phyloP scores from a whole-genome alignment of 441 rosid genomes.

The Bocquillonia castaneifolia region DNA sequence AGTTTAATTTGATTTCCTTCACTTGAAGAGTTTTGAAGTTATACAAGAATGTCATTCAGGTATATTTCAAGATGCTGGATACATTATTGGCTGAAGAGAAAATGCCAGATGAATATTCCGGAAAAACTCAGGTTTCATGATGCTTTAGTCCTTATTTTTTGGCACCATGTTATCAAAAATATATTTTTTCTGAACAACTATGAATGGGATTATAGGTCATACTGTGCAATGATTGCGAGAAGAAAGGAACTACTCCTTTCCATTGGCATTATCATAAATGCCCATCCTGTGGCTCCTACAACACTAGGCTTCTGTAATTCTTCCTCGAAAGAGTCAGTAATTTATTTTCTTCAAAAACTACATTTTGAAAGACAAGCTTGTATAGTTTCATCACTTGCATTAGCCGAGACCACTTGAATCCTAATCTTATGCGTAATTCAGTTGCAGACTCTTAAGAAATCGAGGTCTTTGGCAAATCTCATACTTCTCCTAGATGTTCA shows the following conservation, averaged over 20 bases:
- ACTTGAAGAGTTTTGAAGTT: constrained; percentile 8
- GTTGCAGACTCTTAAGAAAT: background rate
- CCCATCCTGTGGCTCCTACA: constrained; percentile 63
- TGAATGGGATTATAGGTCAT: constrained; percentile 41
- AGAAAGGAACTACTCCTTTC: constrained; percentile 59
- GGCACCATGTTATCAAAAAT: background rate
- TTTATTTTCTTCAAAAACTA: constrained; percentile 10
- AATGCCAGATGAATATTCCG: constrained; percentile 62
- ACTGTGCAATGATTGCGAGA: constrained; percentile 83
- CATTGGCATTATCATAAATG: constrained; percentile 89
- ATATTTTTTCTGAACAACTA: background rate
- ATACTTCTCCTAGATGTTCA: background rate
- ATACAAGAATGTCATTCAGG: constrained; percentile 36
- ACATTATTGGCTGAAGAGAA: constrained; percentile 71
- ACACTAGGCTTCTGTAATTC: constrained; percentile 54
- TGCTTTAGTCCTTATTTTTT: constrained; percentile 6
- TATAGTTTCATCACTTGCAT: constrained; percentile 11
- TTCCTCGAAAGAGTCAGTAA: constrained; percentile 15
- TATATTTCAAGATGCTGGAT: constrained; percentile 77
- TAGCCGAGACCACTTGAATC: background rate
- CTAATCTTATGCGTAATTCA: constrained; percentile 9
- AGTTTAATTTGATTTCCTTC: background rate
- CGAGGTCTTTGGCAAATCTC: background rate
- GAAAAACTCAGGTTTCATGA: constrained; percentile 65
- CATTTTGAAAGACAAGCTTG: constrained; percentile 5